A percentile compares a stretch with the other conserved stretches of the same genome.
phyloP scores from a whole-genome alignment of 2,329 filamentous ascomycete genomes.

The Mycocentrospora acerina region DNA sequence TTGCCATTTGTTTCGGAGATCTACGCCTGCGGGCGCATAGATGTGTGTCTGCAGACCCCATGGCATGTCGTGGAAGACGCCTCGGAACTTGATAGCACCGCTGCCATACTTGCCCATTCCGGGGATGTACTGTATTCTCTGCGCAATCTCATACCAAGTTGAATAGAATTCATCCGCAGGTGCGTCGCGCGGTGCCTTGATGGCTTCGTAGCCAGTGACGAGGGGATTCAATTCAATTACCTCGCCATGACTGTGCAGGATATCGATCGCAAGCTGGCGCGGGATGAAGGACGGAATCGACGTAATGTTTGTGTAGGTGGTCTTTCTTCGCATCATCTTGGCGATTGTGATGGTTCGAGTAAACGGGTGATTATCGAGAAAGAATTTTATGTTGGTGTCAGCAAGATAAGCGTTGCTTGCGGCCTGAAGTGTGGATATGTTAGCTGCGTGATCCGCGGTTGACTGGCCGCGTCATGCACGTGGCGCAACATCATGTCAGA shows the following conservation, averaged over 20 bases:
- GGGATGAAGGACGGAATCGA: constrained; percentile 70
- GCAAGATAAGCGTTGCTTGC: no score
- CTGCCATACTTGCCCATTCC: constrained; percentile 66
- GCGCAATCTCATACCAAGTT: constrained; percentile 72
- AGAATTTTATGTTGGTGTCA: background rate
- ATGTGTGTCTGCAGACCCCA: constrained; percentile 73
- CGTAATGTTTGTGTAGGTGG: constrained; percentile 67
- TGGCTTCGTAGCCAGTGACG: constrained; percentile 63
- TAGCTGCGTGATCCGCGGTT: no score
- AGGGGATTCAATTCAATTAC: constrained; percentile 72
- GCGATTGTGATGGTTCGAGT: constrained; percentile 5
- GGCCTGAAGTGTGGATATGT: no score
- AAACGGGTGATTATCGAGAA: background rate
- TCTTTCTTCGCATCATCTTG: constrained; percentile 57
- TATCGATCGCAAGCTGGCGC: constrained; percentile 70
- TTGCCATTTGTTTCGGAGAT: constrained; percentile 68
- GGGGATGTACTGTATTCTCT: constrained; percentile 68
- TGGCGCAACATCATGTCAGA: no score
- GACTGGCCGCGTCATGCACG: no score
- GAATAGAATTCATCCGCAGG: constrained; percentile 70
- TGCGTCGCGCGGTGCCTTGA: constrained; percentile 67
- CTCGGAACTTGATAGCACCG: constrained; percentile 67
- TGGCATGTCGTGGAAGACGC: constrained; percentile 71
- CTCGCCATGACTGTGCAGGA: constrained; percentile 70
- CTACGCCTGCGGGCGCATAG: constrained; percentile 67